A percentile compares a stretch with the other conserved stretches of the same genome.
Evolutionary conservation across 768 basidiomycete species (phyloP).

Genomic region (Ramaria sp.): DNA sequence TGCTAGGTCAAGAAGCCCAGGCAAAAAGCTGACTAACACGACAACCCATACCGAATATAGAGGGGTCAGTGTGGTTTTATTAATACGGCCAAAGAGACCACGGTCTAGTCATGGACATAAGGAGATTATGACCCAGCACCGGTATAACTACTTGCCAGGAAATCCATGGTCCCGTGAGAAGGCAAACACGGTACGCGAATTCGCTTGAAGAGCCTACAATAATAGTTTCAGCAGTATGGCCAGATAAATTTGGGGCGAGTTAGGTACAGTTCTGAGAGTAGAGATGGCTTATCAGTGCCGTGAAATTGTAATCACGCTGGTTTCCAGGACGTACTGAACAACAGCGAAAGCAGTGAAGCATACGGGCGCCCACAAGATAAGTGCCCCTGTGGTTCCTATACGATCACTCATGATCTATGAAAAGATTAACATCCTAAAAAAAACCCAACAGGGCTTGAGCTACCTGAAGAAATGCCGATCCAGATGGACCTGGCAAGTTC

Average conservation of each 20-base stretch:
- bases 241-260: not conserved
- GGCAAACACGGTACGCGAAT: slow-evolving; percentile 72
- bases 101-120: slow-evolving; percentile 57
- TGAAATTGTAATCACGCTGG: not conserved
- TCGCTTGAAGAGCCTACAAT: slow-evolving; percentile 58
- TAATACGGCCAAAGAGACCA: slow-evolving; percentile 66
- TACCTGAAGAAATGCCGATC: slow-evolving; percentile 62
- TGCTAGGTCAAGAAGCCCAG: slow-evolving; percentile 67
- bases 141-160: not conserved
- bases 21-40: slow-evolving; percentile 55
- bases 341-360: slow-evolving; percentile 86
- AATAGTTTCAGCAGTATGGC: not conserved
- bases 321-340: slow-evolving; percentile 41
- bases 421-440: not conserved
- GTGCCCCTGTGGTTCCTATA: slow-evolving; percentile 65
- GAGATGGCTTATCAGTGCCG: too few species aligned
- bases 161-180: slow-evolving; percentile 69
- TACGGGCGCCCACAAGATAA: slow-evolving; percentile 73
- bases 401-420: slow-evolving; percentile 60
- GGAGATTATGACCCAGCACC: not conserved
- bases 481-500: slow-evolving; percentile 58
- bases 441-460: not conserved
- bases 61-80: slow-evolving; percentile 56
- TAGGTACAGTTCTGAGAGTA: not conserved
- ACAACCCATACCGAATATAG: slow-evolving; percentile 68